Conservation (phyloP, 345 rosid genomes). For the Syzygium aromaticum region DNA sequence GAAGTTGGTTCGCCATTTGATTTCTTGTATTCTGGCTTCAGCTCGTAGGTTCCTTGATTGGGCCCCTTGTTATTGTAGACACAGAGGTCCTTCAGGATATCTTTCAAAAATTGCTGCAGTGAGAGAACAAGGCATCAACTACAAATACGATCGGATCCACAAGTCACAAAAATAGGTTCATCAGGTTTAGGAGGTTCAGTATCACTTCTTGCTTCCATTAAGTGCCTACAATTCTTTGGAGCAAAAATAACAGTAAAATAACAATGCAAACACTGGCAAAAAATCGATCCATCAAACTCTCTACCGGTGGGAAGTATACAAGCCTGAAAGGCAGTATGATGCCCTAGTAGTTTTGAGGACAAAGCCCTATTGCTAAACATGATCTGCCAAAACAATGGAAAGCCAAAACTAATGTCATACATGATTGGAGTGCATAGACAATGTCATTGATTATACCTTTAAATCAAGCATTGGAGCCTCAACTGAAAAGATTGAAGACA, state of each 20-base stretch:
- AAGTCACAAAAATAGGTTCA: background rate
- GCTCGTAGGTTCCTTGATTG: constrained; percentile 85
- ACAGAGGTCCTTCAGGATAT: constrained; percentile 72
- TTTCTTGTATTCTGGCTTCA: constrained; percentile 84
- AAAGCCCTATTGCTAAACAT: background rate
- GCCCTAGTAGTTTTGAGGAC: background rate
- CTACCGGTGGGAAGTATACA: background rate
- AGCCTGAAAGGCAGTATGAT: background rate
- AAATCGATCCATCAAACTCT: background rate
- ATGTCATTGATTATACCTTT: background rate
- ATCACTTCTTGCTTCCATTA: background rate
- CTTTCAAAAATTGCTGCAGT: constrained; percentile 80
- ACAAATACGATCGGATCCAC: background rate
- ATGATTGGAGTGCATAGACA: background rate
- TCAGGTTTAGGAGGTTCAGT: background rate
- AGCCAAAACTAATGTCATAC: background rate
- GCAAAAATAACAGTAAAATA: background rate
- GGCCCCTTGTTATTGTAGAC: constrained; percentile 85
- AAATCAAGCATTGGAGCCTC: background rate
- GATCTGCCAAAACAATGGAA: background rate
- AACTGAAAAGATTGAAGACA: background rate
- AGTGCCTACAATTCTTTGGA: background rate
- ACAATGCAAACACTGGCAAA: background rate
- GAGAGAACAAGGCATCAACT: background rate
- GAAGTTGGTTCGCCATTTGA: constrained; percentile 25